Conservation (phyloP, 2,329 filamentous ascomycete genomes). For the Nothomitra cinnamomea region DNA sequence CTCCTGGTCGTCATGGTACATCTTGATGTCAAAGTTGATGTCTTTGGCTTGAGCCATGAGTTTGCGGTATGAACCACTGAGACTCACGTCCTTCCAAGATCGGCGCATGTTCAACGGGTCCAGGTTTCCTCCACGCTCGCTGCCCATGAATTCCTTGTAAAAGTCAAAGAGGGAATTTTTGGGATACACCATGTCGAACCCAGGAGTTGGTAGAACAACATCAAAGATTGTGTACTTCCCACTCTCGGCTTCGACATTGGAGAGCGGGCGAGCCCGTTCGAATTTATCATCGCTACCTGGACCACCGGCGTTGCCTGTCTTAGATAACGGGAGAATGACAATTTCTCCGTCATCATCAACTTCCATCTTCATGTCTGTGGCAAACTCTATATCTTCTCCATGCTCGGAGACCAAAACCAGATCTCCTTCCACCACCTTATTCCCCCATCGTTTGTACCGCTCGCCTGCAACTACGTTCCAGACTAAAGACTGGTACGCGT, state of each 20-base stretch:
- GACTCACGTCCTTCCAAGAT: slow-evolving; percentile 68
- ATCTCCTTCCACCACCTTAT: slow-evolving; percentile 65
- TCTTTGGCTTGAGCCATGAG: slow-evolving; percentile 52
- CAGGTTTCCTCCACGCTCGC: slow-evolving; percentile 56
- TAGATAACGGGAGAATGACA: slow-evolving; percentile 42
- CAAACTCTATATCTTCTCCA: slow-evolving; percentile 27
- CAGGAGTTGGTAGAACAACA: slow-evolving; percentile 79
- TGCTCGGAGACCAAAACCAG: slow-evolving; percentile 53
- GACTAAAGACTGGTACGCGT: slow-evolving; percentile 87
- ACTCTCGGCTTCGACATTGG: slow-evolving; percentile 57
- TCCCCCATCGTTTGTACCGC: slow-evolving; percentile 61
- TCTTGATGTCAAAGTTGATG: slow-evolving; percentile 50
- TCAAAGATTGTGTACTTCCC: slow-evolving; percentile 72
- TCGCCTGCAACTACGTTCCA: slow-evolving; percentile 80
- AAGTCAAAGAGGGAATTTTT: slow-evolving; percentile 66
- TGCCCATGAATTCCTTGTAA: slow-evolving; percentile 76
- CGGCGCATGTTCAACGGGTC: slow-evolving; percentile 79
- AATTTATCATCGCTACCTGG: slow-evolving; percentile 32
- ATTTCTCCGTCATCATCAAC: slow-evolving; percentile 47
- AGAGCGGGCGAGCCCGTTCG: slow-evolving; percentile 55
- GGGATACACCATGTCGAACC: slow-evolving; percentile 79
- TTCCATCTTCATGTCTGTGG: slow-evolving; percentile 17
- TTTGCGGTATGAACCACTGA: slow-evolving; percentile 80
- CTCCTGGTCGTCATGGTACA: slow-evolving; percentile 53
- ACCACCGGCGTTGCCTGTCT: slow-evolving; percentile 25